These are phyloP conservation scores for Fusarium concolor DNA, from an alignment of 2,329 filamentous ascomycete genomes.

Conservation along the genomic window DNA sequence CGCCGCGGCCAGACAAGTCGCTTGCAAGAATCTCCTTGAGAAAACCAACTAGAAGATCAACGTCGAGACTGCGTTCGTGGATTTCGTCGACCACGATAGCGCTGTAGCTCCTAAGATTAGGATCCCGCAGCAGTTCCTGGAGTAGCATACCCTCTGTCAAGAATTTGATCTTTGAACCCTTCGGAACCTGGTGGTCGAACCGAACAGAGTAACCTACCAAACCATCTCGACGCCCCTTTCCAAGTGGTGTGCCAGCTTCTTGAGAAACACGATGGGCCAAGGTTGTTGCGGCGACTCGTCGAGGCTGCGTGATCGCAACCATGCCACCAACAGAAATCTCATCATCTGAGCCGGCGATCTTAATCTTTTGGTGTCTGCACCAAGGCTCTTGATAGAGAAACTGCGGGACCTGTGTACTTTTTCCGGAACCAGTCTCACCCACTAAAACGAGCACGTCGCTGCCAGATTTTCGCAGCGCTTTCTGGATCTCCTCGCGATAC, in stretches of 20 bases:
- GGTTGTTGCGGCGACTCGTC: slow-evolving; percentile 92
- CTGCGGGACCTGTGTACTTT: slow-evolving; percentile 96
- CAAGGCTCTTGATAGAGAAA: slow-evolving; percentile 84
- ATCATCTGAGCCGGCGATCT: slow-evolving; percentile 52
- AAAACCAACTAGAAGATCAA: slow-evolving; percentile 91
- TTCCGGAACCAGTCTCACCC: slow-evolving; percentile 95
- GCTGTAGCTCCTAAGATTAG: slow-evolving; percentile 84
- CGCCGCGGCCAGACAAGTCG: slow-evolving; percentile 73
- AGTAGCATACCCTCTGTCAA: slow-evolving; percentile 96
- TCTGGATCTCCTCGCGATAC: slow-evolving; percentile 76
- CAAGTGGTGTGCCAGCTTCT: slow-evolving; percentile 72
- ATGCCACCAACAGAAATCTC: slow-evolving; percentile 75
- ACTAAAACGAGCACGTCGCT: slow-evolving; percentile 85
- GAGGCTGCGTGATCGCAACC: slow-evolving; percentile 93
- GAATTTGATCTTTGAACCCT: slow-evolving; percentile 88
- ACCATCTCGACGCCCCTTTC: slow-evolving; percentile 55
- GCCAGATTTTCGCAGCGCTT: slow-evolving; percentile 63
- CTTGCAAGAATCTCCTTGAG: slow-evolving; percentile 79
- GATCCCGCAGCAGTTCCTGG: slow-evolving; percentile 91
- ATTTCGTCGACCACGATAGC: slow-evolving; percentile 95
- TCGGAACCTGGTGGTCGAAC: slow-evolving; percentile 89
- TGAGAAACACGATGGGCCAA: slow-evolving; percentile 88
- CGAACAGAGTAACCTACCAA: slow-evolving; percentile 92
- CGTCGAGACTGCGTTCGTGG: slow-evolving; percentile 94
- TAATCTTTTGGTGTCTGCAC: slow-evolving; percentile 73